Conservation (phyloP, 2,329 filamentous ascomycete species). For the Bipolaris bicolor region DNA sequence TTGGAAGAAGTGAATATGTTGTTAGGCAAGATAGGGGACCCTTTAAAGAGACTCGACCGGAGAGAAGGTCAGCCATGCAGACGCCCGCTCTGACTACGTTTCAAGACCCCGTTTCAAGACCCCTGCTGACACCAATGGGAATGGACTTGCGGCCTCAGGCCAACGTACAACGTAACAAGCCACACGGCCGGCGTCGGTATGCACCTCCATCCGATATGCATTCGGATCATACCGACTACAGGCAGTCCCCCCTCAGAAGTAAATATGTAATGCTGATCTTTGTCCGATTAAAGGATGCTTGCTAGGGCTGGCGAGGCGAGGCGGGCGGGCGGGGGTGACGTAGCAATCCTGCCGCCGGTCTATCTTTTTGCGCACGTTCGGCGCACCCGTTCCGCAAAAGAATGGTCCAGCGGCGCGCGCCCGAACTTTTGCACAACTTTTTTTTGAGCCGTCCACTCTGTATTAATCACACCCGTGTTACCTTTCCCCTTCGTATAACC, state of each 20-base stretch:
- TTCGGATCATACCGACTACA: background rate
- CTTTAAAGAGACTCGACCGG: slow-evolving; percentile 25
- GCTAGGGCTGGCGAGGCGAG: background rate
- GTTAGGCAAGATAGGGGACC: slow-evolving; percentile 26
- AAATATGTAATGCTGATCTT: background rate
- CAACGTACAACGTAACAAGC: slow-evolving; percentile 1
- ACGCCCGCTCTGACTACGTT: slow-evolving; percentile 42
- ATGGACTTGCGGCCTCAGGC: slow-evolving; percentile 31
- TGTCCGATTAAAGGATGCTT: background rate
- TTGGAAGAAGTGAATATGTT: slow-evolving; percentile 21
- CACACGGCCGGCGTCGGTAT: background rate
- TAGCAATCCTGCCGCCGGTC: slow-evolving; percentile 3
- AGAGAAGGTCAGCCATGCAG: slow-evolving; percentile 39
- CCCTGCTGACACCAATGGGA: slow-evolving; percentile 42
- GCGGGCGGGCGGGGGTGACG: slow-evolving; percentile 9
- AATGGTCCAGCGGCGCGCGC: slow-evolving; percentile 3
- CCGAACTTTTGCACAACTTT: slow-evolving; percentile 19
- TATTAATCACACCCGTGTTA: no score
- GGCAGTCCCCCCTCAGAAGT: no score
- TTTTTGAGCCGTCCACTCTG: background rate
- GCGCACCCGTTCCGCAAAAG: slow-evolving; percentile 9
- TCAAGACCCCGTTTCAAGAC: slow-evolving; percentile 46
- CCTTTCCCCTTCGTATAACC: no score
- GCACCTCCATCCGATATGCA: background rate
- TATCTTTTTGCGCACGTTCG: slow-evolving; percentile 12